Evolutionary conservation across 257 asterid species (phyloP), one percentile per base, ranked within the genome.

Genomic region (Avicennia marina): DNA sequence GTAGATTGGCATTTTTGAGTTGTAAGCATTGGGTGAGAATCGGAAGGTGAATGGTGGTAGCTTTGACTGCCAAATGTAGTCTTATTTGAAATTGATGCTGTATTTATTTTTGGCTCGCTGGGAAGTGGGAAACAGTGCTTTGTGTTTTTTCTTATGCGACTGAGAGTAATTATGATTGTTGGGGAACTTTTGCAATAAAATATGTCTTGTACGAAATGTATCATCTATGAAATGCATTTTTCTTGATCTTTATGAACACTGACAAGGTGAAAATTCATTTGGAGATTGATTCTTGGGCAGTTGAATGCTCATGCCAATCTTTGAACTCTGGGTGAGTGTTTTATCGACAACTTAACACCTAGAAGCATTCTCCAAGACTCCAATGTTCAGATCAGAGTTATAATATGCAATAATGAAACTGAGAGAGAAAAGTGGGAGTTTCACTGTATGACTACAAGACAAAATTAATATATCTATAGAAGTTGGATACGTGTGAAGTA

Each of bases 51-150:
- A 19, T 41, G 24, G n/a, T n/a, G 42, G 17, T 56, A 31, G 42
- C 40, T 32, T 51, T 16, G 26, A 38, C 12, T 31, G 32, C 34
- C 19, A 46, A 31, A 27, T 17, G 21, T 41, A 32, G 13, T 44
- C 9, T 53, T 51, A 11, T 44, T 60, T 55, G 72, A 54, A 32
- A 32, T 58, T 19, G 24, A 32, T 13, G 26, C 38, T 3, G 60
- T 36, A 18, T 57, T 31, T 39, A 33, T 36, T 60, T 56, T 15
- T 47, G 33, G 53, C 56, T 47, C 38, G 16, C 34, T 21, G 24
- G 39, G 38, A 36, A 38, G 44, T 39, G 63, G 60, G 24, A 21
- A 32, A 16, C 2, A 38, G 25, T 20, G 4, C 34, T 47, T 18
- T 36, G 27, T 31, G 38, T 59, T 11, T 13, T 56, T 50, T 31